Evolutionary conservation across 768 basidiomycete species (phyloP).

Genomic region (Rhizopogon vinicolor): DNA sequence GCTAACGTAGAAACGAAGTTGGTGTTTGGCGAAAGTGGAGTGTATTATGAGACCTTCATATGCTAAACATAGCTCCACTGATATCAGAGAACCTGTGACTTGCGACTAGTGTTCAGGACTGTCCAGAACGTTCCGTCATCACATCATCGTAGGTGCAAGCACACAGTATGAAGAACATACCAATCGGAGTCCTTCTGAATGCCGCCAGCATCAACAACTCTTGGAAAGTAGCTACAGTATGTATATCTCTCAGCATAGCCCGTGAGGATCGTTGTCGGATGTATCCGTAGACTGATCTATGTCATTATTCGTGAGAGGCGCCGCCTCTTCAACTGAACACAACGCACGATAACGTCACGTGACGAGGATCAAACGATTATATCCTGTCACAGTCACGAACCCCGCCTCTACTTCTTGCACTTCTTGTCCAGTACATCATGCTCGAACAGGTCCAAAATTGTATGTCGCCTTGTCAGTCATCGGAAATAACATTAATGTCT

Average conservation of each 20-base stretch:
- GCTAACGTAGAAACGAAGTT: background rate
- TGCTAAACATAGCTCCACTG: slow-evolving; percentile 36
- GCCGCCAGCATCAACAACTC: slow-evolving; percentile 61
- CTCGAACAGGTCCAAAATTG: slow-evolving; percentile 61
- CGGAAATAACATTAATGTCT: slow-evolving; percentile 38
- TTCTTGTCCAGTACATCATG: slow-evolving; percentile 46
- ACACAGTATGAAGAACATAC: slow-evolving; percentile 32
- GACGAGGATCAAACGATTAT: slow-evolving; percentile 93
- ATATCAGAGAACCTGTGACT: slow-evolving; percentile 86
- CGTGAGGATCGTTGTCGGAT: slow-evolving; percentile 51
- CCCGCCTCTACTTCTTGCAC: slow-evolving; percentile 55
- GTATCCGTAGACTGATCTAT: slow-evolving; percentile 28
- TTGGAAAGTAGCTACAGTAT: slow-evolving; percentile 81
- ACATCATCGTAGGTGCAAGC: background rate
- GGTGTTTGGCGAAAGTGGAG: too few relatives aligned
- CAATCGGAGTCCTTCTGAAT: slow-evolving; percentile 56
- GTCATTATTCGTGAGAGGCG: slow-evolving; percentile 26
- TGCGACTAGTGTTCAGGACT: slow-evolving; percentile 85
- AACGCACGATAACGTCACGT: slow-evolving; percentile 62
- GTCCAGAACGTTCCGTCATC: slow-evolving; percentile 11
- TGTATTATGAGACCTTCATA: too few relatives aligned
- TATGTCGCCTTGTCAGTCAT: slow-evolving; percentile 49
- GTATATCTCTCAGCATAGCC: slow-evolving; percentile 91
- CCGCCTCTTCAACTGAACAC: slow-evolving; percentile 40
- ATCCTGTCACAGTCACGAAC: slow-evolving; percentile 70